Conservation (phyloP, 768 basidiomycete species). For the Cyclocybe cylindracea region DNA sequence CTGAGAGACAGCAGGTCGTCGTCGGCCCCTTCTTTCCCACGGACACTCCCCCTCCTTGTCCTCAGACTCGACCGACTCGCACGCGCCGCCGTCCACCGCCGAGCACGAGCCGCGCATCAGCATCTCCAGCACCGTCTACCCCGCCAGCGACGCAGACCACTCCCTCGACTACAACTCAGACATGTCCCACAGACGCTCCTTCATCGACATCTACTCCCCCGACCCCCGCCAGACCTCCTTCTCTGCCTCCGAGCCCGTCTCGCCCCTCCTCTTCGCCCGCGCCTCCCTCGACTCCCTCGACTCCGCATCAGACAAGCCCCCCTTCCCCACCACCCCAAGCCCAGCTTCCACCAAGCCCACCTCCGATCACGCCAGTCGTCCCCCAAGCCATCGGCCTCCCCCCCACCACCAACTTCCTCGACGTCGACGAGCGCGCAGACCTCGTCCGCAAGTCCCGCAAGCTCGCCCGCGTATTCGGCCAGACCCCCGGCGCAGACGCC, state of each 20-base stretch:
- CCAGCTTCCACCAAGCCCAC: slow-evolving; percentile 41
- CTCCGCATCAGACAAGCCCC: slow-evolving; percentile 39
- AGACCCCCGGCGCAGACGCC: slow-evolving; percentile 53
- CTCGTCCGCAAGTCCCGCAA: slow-evolving; percentile 75
- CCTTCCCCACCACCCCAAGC: slow-evolving; percentile 48
- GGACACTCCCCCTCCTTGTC: slow-evolving; percentile 25
- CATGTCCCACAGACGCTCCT: slow-evolving; percentile 26
- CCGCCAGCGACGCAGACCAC: slow-evolving; percentile 27
- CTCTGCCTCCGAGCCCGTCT: slow-evolving; percentile 10
- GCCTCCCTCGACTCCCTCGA: slow-evolving; percentile 18
- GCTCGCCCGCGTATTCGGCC: slow-evolving; percentile 78
- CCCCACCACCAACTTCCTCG: slow-evolving; percentile 69
- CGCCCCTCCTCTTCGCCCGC: slow-evolving; percentile 17
- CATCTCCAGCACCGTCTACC: slow-evolving; percentile 44
- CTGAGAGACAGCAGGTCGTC: slow-evolving; percentile 17
- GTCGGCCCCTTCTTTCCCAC: slow-evolving; percentile 37
- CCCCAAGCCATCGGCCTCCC: slow-evolving; percentile 36
- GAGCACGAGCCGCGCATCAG: slow-evolving; percentile 39
- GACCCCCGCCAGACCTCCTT: slow-evolving; percentile 1
- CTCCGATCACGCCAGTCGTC: slow-evolving; percentile 18
- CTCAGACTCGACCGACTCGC: slow-evolving; percentile 27
- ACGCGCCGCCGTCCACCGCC: slow-evolving; percentile 30
- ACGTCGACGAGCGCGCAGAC: slow-evolving; percentile 66
- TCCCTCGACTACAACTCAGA: slow-evolving; percentile 29
- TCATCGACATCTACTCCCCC: slow-evolving; percentile 36